Evolutionary conservation across 148 eudicot species (phyloP).

Genomic region (Arctostaphylos glauca): DNA sequence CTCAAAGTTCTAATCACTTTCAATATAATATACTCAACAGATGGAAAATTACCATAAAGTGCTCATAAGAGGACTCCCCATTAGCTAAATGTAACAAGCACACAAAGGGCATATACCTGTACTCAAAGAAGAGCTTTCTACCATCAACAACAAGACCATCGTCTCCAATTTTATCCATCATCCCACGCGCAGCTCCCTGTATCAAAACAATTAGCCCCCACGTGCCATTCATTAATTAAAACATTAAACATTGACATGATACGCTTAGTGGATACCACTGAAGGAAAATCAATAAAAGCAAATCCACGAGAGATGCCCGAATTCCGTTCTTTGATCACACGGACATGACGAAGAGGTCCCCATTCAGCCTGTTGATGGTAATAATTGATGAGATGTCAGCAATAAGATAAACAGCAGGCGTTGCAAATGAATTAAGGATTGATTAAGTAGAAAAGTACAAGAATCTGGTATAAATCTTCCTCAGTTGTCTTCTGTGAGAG

Average conservation of each 20-base stretch:
- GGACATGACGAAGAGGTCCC: conserved; percentile 95
- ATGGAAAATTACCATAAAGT: not conserved
- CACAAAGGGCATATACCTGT: conserved; percentile 48
- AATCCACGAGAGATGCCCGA: conserved; percentile 95
- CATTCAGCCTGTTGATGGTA: conserved; percentile 77
- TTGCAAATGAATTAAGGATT: not conserved
- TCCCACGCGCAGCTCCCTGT: conserved; percentile 85
- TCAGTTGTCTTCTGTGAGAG: conserved; percentile 94
- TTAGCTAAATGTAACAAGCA: not conserved
- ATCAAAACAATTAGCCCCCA: conserved; percentile 24
- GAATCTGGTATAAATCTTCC: conserved; percentile 92
- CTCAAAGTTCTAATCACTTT: not conserved
- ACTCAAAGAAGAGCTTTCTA: conserved; percentile 83
- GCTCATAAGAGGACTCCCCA: not conserved
- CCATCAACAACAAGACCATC: conserved; percentile 92
- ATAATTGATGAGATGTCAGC: conserved; percentile 1
- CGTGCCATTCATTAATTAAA: not conserved
- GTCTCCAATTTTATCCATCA: conserved; percentile 88
- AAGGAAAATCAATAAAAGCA: conserved; percentile 92
- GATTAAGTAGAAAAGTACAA: conserved; percentile 42
- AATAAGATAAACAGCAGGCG: not conserved
- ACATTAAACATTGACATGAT: not conserved
- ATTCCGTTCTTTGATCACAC: conserved; percentile 85
- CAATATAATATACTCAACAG: not conserved
- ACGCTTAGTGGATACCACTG: conserved; percentile 53